Conservation (phyloP, 345 rosid genomes). For the Microthlaspi erraticum region DNA sequence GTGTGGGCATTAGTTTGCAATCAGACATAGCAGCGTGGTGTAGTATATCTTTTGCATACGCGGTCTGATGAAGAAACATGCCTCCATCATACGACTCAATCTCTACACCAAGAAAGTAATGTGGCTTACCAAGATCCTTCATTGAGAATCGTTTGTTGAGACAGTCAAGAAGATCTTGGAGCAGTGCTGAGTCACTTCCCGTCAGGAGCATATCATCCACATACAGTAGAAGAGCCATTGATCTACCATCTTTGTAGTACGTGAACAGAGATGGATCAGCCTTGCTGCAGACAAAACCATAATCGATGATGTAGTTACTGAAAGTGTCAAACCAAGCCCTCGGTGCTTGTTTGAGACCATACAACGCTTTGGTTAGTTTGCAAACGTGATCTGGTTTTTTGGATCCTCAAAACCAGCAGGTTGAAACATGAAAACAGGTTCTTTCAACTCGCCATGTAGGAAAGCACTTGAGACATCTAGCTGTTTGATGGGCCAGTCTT, state of each 20-base stretch:
- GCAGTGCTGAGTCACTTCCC: background rate
- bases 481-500: background rate
- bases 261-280: background rate
- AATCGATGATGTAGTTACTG: background rate
- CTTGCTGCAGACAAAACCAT: background rate
- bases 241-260: background rate
- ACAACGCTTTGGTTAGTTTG: background rate
- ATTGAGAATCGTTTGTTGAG: background rate
- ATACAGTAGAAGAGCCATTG: too few species aligned
- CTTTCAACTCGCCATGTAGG: too few species aligned
- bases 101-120: background rate
- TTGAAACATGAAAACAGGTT: too few species aligned
- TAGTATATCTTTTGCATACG: background rate
- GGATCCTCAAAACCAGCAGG: too few species aligned
- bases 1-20: background rate
- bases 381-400: too few species aligned
- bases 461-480: too few species aligned
- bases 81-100: background rate
- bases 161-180: background rate
- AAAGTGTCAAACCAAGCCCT: background rate
- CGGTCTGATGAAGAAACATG: background rate
- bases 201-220: too few species aligned
- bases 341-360: background rate
- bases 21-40: background rate
- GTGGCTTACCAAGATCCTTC: background rate